Evolutionary conservation across 2,329 filamentous ascomycete species (phyloP).

Genomic region (Curvularia eragrostidis): DNA sequence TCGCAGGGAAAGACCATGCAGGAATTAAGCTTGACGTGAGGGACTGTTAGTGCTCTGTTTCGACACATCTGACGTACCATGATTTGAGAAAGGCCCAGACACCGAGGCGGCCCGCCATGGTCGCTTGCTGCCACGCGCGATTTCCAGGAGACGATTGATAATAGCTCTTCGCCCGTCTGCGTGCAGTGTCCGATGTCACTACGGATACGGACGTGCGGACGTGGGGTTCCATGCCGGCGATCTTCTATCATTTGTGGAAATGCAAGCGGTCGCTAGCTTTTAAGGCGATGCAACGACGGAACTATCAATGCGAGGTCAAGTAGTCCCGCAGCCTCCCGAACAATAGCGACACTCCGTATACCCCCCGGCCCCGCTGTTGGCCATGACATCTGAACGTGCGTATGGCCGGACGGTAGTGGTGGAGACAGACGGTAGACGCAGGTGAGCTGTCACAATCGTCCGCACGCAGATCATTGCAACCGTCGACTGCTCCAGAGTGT

Average conservation of each 20-base stretch:
- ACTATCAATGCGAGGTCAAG: neutral
- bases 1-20: conserved; percentile 1
- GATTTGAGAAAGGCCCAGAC: conserved; percentile 10
- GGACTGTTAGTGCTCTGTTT: conserved; percentile 8
- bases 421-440: conserved; percentile 10
- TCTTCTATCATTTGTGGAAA: conserved; percentile 2
- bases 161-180: neutral
- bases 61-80: conserved; percentile 18
- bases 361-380: conserved; percentile 3
- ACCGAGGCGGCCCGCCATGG: conserved; percentile 5
- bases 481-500: neutral
- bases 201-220: neutral
- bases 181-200: neutral
- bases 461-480: conserved; percentile 2
- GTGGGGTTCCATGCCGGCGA: neutral
- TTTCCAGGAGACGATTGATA: neutral
- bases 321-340: neutral
- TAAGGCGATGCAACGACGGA: neutral
- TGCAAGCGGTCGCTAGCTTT: neutral
- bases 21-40: conserved; percentile 12
- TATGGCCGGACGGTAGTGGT: conserved; percentile 9
- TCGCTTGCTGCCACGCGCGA: conserved; percentile 2
- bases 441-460: conserved; percentile 12
- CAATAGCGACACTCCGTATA: neutral
- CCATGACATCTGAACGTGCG: neutral